Base-by-base conservation (phyloP, 305 asterid genomes). In the Fraxinus angustifolia region DNA sequence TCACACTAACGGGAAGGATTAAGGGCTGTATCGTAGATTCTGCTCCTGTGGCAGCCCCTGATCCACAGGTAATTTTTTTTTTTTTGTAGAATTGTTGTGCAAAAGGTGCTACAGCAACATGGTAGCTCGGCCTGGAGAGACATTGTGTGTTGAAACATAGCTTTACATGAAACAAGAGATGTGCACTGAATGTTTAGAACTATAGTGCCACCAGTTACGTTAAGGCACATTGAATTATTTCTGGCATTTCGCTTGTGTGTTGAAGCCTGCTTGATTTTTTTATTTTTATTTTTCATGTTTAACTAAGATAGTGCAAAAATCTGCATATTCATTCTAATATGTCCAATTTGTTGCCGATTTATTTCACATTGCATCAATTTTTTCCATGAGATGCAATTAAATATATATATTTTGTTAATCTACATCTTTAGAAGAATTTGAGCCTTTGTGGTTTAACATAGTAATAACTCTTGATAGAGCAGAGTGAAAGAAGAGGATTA, bases 1-100 rank as follows among this genome's bases (percentile, higher is more conserved):
- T 86, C 53, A 81, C 82, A 42, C 80, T 95, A 83, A 78, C 83
- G 12, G 91, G 89, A 84, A 90, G 87, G 87, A 93, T 93, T 78
- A 90, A 88, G 84, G 99, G 99, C 21, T 95, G 97, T 77, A 76
- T 95, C 48, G 97, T 95, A 70, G 98, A 95, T 91, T 95, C 98
- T 33, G 97, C 98, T 78, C 99, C 99, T 14, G 97, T 90, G 80
- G 93, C 97, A 23, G 85, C 87, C 31, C 92, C 97, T 26, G 97
- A 95, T 82, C 97, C 98, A 53, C 94, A 92, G 97, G 99, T 95
- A 89, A 26, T 82, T 5, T 68, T 53, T 85, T 56, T 56, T 36
- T 40, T 40, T 34, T 79, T 79, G 79, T 67, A 14, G 76, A 23
- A 12, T 65, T 76, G 72, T 36, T 34, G 68, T 45, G 45, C n/a